Conservation (phyloP, 306 rosid species). For the Medicago ruthenica region DNA sequence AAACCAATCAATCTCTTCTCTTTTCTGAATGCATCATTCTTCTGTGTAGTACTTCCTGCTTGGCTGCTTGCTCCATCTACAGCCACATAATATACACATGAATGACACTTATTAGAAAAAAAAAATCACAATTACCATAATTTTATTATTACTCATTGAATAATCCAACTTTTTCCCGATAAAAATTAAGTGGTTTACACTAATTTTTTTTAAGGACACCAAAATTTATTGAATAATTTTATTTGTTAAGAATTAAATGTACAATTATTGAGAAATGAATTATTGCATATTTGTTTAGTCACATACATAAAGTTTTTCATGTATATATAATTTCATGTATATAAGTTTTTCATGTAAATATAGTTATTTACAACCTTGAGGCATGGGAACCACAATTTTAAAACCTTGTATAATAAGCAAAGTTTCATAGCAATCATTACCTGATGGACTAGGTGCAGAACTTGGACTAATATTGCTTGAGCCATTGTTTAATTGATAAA, state of each 20-base stretch:
- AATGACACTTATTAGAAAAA: not conserved
- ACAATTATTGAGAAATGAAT: too few species aligned
- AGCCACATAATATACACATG: not conserved
- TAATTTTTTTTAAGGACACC: too few species aligned
- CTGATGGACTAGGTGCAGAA: constrained; percentile 57
- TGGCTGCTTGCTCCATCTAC: constrained; percentile 47
- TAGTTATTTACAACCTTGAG: not conserved
- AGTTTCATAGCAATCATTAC: constrained; percentile 41
- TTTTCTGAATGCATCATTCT: constrained; percentile 46
- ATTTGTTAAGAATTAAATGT: too few species aligned
- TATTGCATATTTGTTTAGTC: too few species aligned
- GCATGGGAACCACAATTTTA: not conserved
- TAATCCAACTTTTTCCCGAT: too few species aligned
- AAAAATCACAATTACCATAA: too few species aligned
- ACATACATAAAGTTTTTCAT: too few species aligned
- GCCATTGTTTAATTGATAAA: constrained; percentile 57
- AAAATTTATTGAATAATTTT: too few species aligned
- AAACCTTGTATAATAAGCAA: not conserved
- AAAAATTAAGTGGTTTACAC: too few species aligned
- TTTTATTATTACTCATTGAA: too few species aligned
- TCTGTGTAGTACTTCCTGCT: constrained; percentile 29
- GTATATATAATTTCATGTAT: too few species aligned
- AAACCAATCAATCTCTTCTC: constrained; percentile 38
- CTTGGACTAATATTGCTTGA: constrained; percentile 30
- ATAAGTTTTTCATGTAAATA: too few species aligned